Evolutionary conservation across 805 yeast species (phyloP), one percentile per base, ranked within the genome.

Genomic region (Babjeviella inositovora): DNA sequence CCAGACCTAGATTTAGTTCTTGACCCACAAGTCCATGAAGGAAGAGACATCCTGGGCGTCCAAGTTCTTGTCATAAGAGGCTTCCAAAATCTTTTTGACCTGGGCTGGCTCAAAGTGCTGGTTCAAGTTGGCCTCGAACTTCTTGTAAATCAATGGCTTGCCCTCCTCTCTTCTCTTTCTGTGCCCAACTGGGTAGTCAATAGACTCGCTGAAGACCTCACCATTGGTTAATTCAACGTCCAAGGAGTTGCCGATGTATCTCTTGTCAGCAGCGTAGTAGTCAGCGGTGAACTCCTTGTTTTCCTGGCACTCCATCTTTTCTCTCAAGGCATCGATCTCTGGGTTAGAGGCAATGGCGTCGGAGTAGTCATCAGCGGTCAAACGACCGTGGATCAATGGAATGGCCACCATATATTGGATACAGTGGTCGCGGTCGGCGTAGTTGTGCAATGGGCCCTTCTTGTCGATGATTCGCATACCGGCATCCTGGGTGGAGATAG

Each of bases 391-490:
- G 29, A 68, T 52, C 28, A 67, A 43, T 16, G 74, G 71, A 16
- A 66, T 37, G 11, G 75, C 74, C 22, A 57, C 56, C 74, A 67
- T 67, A 43, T 67, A 67, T 38, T 67, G 75, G 31, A 67, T 66
- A 43, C 74, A 67, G 40, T 67, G 75, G 34, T 67, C 75, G 32
- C 75, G 53, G 41, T 67, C 75, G 11, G 75, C 75, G 37, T 67
- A 68, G 47, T 68, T 67, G 47, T 66, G 53, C 25, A 67, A 43
- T 9, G 74, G 72, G 6, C 75, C 75, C 29, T 45, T 46, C 45
- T 67, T 67, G 41, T 67, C 70, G 29, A 67, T 67, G 39, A 67
- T 67, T 32, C 70, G 47, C 48, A 65, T 50, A 8, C 70, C 73
- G 13, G 75, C 72, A 28, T 65, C 69, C 43, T 67, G 75, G 21